Evolutionary conservation across 2,329 filamentous ascomycete species (phyloP).

Genomic region (Akanthomyces muscarius): DNA sequence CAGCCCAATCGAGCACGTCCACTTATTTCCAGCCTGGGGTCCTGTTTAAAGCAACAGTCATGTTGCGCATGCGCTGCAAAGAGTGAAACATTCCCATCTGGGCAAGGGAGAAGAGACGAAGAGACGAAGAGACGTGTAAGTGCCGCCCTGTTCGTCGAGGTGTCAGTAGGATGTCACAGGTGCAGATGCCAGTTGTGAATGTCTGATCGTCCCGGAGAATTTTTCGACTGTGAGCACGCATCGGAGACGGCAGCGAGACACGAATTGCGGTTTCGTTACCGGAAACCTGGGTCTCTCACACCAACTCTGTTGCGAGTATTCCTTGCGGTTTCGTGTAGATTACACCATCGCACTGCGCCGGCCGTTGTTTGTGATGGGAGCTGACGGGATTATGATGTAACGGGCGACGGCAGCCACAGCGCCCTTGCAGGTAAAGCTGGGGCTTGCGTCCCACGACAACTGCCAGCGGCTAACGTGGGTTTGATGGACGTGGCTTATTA

Average conservation of each 20-base stretch:
- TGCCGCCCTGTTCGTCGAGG: no score
- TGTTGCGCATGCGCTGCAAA: not conserved
- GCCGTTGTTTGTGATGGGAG: not conserved
- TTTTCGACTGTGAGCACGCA: not conserved
- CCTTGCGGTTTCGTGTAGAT: not conserved
- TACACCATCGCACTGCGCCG: not conserved
- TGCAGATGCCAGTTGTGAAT: not conserved
- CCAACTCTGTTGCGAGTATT: no score
- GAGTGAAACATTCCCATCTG: not conserved
- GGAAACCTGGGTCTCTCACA: not conserved
- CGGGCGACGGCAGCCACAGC: not conserved
- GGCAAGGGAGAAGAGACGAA: not conserved
- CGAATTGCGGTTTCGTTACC: not conserved
- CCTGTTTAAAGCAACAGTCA: not conserved
- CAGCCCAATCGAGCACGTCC: not conserved
- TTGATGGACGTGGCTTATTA: no score
- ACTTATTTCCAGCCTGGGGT: not conserved
- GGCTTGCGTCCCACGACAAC: not conserved
- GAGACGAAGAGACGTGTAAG: not conserved
- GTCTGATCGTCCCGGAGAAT: not conserved
- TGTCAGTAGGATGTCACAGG: no score
- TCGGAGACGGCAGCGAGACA: not conserved
- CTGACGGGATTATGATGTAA: conserved; percentile 7
- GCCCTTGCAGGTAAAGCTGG: not conserved
- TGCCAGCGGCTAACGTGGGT: no score